phyloP scores from a whole-genome alignment of 306 rosid genomes.

The Begonia fuchsioides region DNA sequence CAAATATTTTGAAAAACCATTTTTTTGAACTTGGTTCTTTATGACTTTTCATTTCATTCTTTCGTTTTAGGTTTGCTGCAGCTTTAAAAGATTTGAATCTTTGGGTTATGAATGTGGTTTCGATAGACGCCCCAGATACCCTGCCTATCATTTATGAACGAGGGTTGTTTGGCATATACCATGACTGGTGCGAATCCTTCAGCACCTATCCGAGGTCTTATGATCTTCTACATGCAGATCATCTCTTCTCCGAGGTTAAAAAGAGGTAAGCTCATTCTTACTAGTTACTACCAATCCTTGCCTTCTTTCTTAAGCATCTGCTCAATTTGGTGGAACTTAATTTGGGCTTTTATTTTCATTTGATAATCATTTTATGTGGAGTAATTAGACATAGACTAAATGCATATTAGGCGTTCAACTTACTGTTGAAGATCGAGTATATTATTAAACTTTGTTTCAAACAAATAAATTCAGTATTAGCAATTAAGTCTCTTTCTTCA shows the following conservation, averaged over 20 bases:
- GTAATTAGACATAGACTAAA: no score
- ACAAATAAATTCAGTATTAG: no score
- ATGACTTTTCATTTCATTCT: slow-evolving; percentile 1
- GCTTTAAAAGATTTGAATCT: slow-evolving; percentile 60
- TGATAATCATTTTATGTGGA: no score
- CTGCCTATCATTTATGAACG: slow-evolving; percentile 76
- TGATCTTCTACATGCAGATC: slow-evolving; percentile 87
- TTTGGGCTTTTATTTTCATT: no score
- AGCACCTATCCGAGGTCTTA: slow-evolving; percentile 80
- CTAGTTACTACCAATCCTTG: no score
- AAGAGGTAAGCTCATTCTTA: slow-evolving; percentile 25
- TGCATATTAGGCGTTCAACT: no score
- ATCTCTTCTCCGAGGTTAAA: slow-evolving; percentile 53
- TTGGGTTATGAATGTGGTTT: slow-evolving; percentile 88
- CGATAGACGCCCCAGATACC: slow-evolving; percentile 61
- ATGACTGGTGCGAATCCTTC: slow-evolving; percentile 91
- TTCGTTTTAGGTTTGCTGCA: slow-evolving; percentile 63
- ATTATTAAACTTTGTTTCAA: no score
- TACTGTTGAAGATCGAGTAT: no score
- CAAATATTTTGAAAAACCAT: neutral
- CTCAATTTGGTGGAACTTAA: no score
- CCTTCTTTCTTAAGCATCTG: no score
- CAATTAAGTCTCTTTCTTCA: no score
- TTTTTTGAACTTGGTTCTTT: slow-evolving; percentile 1
- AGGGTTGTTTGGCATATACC: slow-evolving; percentile 80